Percentiles rank a stretch among this genome's conserved stretches.
Conservation (phyloP, 768 basidiomycete genomes). For the Boletus sp. region DNA sequence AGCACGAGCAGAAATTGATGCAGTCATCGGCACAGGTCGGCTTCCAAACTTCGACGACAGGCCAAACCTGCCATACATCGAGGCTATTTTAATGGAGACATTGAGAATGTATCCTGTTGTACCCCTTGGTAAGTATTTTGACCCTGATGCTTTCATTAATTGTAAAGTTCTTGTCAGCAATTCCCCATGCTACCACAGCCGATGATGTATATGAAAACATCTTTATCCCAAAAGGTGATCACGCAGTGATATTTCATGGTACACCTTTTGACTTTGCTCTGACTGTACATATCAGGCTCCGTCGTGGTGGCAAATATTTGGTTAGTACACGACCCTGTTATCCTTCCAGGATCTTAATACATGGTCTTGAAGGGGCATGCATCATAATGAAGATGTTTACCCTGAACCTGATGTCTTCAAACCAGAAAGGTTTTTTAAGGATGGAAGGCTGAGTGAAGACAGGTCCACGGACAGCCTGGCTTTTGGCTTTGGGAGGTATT, state of each 20-base stretch:
- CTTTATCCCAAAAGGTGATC: conserved; percentile 27
- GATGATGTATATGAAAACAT: conserved; percentile 18
- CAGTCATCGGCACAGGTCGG: conserved; percentile 27
- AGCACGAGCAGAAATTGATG: conserved; percentile 32
- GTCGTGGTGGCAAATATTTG: conserved; percentile 20
- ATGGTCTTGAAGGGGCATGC: conserved; percentile 13
- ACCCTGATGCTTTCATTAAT: no score
- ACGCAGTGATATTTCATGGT: neutral
- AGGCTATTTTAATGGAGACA: conserved; percentile 32
- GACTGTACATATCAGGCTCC: conserved; percentile 8
- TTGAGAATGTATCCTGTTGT: conserved; percentile 28
- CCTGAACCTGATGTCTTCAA: conserved; percentile 28
- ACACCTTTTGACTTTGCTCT: neutral
- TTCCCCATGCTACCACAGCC: conserved; percentile 19
- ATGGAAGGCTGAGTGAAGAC: conserved; percentile 7
- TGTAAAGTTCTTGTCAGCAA: conserved; percentile 1
- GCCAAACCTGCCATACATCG: conserved; percentile 26
- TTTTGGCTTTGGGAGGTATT: conserved; percentile 28
- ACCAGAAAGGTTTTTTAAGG: conserved; percentile 31
- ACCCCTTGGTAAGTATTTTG: conserved; percentile 23
- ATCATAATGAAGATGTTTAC: conserved; percentile 9
- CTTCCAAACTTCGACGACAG: conserved; percentile 29
- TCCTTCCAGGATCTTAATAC: neutral
- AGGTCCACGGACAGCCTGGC: neutral
- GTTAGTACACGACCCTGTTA: neutral